Evolutionary conservation across 768 basidiomycete genomes (phyloP), one percentile per base, ranked within the genome.

Genomic region (Boletus tomentosulus): DNA sequence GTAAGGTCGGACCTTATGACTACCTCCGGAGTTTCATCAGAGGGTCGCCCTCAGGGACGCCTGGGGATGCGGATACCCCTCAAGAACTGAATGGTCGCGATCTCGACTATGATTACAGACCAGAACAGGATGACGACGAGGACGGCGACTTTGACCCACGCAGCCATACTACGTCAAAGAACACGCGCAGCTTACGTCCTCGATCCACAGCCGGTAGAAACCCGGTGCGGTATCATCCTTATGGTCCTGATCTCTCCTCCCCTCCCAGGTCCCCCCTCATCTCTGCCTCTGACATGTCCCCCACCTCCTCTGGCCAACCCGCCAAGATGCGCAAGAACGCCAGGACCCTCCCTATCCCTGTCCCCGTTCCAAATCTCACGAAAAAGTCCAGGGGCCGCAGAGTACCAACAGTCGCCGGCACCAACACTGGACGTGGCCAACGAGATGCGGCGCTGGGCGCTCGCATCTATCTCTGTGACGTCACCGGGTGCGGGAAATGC

Each of bases 401-500:
- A 33, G 85, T 87, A 30, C 85, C 85, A 1, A 81, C 81, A 16
- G 70, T 80, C 51, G 65, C 64, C 39, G 67, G 68, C 15, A 50
- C 77, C 46, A 59, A 35, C 60, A 47, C 35, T 8, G 58, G 59
- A 24, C 66, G 70, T 31, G 42, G 54, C 57, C 70, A 68, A 61
- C 73, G 68, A 57, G 74, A 68, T 69, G 64, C 65, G 46, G 71
- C 62, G 64, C 66, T 69, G 60, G 71, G 66, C 60, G 75, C 66
- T 64, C 76, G 83, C 55, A 76, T 81, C 60, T 90, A 90, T 67
- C 74, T 81, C 46, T 94, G 92, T 74, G 79, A 80, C 54, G 90
- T 93, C 27, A 79, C 81, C 15, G 91, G 85, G 6, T 95, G 93
- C 68, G 87, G 86, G 41, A 93, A 93, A 72, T 88, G 85, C 62